Evolutionary conservation across 1,284 basidiomycete genomes (phyloP), one percentile per base, ranked within the genome.

Genomic region (Rhodotorula sp.): DNA sequence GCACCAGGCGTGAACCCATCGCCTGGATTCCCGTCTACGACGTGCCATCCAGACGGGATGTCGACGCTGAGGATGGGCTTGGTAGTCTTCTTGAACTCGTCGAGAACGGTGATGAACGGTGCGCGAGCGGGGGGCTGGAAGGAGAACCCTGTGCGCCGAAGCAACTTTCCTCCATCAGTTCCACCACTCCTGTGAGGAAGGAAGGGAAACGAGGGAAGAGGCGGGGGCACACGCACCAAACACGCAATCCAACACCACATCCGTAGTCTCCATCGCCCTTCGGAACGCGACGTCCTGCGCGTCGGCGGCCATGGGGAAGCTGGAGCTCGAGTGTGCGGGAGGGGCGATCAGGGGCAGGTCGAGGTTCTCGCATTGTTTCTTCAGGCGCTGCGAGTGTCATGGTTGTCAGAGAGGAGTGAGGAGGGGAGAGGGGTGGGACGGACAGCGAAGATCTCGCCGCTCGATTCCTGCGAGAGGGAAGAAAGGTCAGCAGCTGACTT

Each of bases 31-130:
- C 94, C 94, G 48, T 84, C 81, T 74, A 95, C 92, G 34, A 98
- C 92, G 76, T 92, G 87, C 94, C 94, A 99, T 6, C 94, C 95
- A 1, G 90, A 93, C 0, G 96, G 96, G 65, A 99, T 94, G 79
- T 99, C 96, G 11, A 98, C 89, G 2, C 78, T 79, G 30, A 96
- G 86, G 75, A 95, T 89, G 0, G 93, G 92, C 57, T 74, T 75
- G 8, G 83, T 80, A 10, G 88, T 88, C 31, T 82, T 78, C 2
- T 86, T 83, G 61, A 99, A 83, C 5, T 89, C 82, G 1, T 86
- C 83, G 4, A 99, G 84, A 22, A 89, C 88, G 0, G 81, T 77
- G 76, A 92, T 88, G 80, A 98, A 99, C 0, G 96, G 96, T 4
- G 89, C 82, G 18, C 96, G 88, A 9, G 93, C 85, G 31, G 93